phyloP scores from a whole-genome alignment of 164 flowering plant species.

The Liriodendron chinense region DNA sequence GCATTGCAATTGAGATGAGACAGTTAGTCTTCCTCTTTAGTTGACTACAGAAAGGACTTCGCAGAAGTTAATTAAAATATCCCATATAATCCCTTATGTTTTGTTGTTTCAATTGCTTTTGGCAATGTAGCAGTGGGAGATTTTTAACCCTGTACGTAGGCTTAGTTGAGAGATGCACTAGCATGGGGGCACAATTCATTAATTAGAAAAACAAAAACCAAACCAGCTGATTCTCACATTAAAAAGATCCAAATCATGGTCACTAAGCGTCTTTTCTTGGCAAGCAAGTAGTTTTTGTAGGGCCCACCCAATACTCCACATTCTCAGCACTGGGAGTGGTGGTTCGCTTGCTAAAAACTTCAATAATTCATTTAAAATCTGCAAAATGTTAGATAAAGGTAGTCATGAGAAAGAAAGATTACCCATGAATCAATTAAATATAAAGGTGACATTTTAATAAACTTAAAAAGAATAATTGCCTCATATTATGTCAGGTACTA shows the following conservation, averaged over 20 bases:
- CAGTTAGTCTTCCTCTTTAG: too few relatives aligned
- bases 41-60: too few relatives aligned
- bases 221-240: constrained; percentile 32
- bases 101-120: too few relatives aligned
- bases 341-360: constrained; percentile 41
- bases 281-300: constrained; percentile 37
- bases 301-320: constrained; percentile 61
- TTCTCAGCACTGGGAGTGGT: constrained; percentile 29
- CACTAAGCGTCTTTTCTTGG: constrained; percentile 29
- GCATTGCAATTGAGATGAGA: not conserved
- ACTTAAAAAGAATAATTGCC: not conserved
- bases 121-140: too few relatives aligned
- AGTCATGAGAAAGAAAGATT: constrained; percentile 5
- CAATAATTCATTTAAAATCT: constrained; percentile 50
- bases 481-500: not conserved
- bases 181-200: not conserved
- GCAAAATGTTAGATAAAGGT: constrained; percentile 18
- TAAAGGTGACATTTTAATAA: not conserved
- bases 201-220: not conserved
- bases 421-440: not conserved
- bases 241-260: constrained; percentile 29
- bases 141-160: too few relatives aligned
- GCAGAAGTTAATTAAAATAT: too few relatives aligned
- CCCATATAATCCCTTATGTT: too few relatives aligned
- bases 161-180: too few relatives aligned